phyloP scores from a whole-genome alignment of 345 rosid species.

The Hibiscus mutabilis region DNA sequence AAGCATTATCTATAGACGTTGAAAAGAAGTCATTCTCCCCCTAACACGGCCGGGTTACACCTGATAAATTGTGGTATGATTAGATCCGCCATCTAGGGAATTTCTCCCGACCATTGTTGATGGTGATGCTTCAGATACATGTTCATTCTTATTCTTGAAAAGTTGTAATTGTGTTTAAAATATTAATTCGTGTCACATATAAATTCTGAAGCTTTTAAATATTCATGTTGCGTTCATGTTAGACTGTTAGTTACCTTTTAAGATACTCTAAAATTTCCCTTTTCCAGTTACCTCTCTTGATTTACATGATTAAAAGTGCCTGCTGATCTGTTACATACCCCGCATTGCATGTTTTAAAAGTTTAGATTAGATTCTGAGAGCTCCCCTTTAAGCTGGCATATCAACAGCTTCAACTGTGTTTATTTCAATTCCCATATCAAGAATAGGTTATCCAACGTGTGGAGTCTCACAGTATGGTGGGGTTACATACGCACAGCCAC shows the following conservation, averaged over 20 bases:
- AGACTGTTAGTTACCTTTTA: background rate
- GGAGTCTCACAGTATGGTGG: background rate
- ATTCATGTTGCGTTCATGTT: background rate
- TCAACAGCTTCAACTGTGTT: background rate
- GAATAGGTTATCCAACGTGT: background rate
- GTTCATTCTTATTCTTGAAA: background rate
- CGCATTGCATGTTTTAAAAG: background rate
- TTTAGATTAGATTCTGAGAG: background rate
- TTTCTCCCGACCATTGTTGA: background rate
- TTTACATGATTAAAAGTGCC: background rate
- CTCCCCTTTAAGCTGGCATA: constrained; percentile 1
- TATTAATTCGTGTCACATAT: background rate
- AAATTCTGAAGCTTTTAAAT: background rate
- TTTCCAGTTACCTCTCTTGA: background rate
- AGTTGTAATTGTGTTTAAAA: background rate
- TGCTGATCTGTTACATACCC: constrained; percentile 1
- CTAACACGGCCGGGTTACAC: constrained; percentile 76
- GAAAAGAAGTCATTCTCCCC: constrained; percentile 90
- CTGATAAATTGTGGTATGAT: constrained; percentile 86
- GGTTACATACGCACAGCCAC: background rate
- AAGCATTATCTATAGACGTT: constrained; percentile 69
- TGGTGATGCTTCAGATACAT: background rate
- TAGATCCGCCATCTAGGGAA: constrained; percentile 22
- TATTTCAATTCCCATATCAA: background rate
- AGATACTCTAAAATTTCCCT: background rate